Evolutionary conservation across 768 basidiomycete genomes (phyloP), one percentile per base, ranked within the genome.

Genomic region (Psilocybe azurescens): DNA sequence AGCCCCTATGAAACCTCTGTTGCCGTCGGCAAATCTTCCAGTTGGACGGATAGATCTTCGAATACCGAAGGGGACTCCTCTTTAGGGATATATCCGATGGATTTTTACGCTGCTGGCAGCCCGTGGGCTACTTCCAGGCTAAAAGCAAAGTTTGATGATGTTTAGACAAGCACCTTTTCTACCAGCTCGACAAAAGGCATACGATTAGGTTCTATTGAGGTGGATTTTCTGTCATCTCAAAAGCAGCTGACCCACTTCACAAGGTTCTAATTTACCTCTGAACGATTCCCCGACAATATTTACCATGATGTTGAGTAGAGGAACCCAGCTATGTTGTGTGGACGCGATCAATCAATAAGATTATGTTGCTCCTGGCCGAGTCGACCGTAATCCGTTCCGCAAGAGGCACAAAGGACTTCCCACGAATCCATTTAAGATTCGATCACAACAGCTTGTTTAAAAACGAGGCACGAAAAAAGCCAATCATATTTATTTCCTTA

Each of bases 1-100:
- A 95, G 89, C 68, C 95, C 97, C 1, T 99, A 98, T 72, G 97
- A 99, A 75, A 90, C 93, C 0, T 87, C 89, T 4, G 92, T 99
- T 1, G 95, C 89, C 10, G 81, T 97, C 1, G 93, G 92, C 0
- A 81, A 82, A 54, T 76, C 82, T 5, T 72, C 71, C 4, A 87
- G 90, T 29, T 95, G 94, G 95, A 84, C 83, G 74, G 78, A 81
- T 18, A 64, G 74, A 64, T 53, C 60, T 36, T 53, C 65, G 28
- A 61, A 65, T 58, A 54, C 64, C 20, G 56, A 73, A 67, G 56
- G 62, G 60, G 59, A 73, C 65, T 53, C 51, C 16, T 30, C 33
- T 67, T 72, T 79, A 13, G 85, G 83, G 9, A 78, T 78, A 7
- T 99, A 99, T 77, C 91, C 94, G 2, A 99, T 99, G 97, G 93